phyloP scores from a whole-genome alignment of 306 rosid genomes.

The Rubus parviflorus region DNA sequence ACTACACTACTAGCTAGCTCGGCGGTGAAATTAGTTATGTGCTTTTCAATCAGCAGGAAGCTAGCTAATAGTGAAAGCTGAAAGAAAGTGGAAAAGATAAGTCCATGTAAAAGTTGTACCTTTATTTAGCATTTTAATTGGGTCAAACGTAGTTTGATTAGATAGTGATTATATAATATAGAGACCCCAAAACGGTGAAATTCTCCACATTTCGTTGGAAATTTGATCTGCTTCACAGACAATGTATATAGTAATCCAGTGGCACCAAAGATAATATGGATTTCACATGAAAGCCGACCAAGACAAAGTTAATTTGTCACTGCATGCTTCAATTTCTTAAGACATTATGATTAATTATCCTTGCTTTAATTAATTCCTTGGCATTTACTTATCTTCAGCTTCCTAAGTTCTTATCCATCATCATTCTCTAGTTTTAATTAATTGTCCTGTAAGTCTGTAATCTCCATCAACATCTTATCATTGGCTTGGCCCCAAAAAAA shows the following conservation, averaged over 20 bases:
- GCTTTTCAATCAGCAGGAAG: not conserved
- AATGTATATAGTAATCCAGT: not conserved
- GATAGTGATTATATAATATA: not conserved
- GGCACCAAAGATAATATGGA: not conserved
- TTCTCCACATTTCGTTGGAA: not conserved
- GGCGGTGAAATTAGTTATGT: not conserved
- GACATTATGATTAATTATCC: not conserved
- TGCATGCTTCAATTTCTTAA: constrained; percentile 8
- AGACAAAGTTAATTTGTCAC: constrained; percentile 2
- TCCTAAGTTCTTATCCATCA: constrained; percentile 18
- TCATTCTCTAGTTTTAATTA: constrained; percentile 16
- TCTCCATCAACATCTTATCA: constrained; percentile 13
- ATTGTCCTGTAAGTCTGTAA: too few species aligned
- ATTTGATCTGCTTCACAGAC: not conserved
- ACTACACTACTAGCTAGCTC: not conserved
- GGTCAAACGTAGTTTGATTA: not conserved
- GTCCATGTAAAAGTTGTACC: not conserved
- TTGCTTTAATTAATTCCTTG: not conserved
- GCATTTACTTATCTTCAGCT: constrained; percentile 26
- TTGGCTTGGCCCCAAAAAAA: not conserved
- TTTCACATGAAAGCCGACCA: not conserved
- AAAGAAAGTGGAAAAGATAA: not conserved
- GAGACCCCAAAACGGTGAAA: not conserved
- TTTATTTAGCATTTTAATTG: not conserved
- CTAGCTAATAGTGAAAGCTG: constrained; percentile 1